Percentiles rank a stretch among this genome's conserved stretches.
Evolutionary conservation across 2,329 filamentous ascomycete genomes (phyloP).

Genomic region (Arthrobotrys musiformis): DNA sequence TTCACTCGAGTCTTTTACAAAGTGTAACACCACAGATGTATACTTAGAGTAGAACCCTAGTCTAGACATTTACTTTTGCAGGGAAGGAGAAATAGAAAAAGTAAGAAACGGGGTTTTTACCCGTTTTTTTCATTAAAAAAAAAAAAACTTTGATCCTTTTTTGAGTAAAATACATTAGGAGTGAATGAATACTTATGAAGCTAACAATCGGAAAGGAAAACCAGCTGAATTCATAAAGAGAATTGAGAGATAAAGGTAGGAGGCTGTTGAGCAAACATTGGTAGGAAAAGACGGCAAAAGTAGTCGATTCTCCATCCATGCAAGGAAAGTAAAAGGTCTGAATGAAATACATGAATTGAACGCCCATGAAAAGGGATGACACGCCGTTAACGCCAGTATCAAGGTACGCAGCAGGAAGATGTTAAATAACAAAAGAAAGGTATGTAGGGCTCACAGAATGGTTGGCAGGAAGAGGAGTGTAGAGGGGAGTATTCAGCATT

Average conservation of each 20-base stretch:
- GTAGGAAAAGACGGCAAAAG: neutral
- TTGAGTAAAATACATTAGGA: neutral
- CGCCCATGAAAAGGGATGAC: neutral
- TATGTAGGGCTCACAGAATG: too few relatives aligned
- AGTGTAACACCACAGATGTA: constrained; percentile 53
- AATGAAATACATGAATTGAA: neutral
- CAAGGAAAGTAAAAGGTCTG: neutral
- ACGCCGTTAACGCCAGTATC: too few relatives aligned
- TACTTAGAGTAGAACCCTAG: constrained; percentile 51
- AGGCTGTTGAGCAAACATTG: neutral
- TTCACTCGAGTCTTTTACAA: constrained; percentile 10
- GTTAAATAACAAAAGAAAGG: too few relatives aligned
- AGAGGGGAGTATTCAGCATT: too few relatives aligned
- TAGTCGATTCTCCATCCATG: neutral
- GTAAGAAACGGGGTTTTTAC: neutral
- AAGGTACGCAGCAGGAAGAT: too few relatives aligned
- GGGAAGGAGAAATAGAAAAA: constrained; percentile 11
- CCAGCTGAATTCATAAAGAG: too few relatives aligned
- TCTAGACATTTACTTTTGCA: constrained; percentile 32
- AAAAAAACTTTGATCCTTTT: neutral
- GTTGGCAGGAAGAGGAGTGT: too few relatives aligned
- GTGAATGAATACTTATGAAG: too few relatives aligned
- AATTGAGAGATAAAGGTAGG: too few relatives aligned
- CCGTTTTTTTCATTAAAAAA: constrained; percentile 20
- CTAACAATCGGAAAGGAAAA: too few relatives aligned